These are phyloP conservation scores for Acacia concinna DNA, from an alignment of 331 rosid genomes.

Conservation along the genomic window DNA sequence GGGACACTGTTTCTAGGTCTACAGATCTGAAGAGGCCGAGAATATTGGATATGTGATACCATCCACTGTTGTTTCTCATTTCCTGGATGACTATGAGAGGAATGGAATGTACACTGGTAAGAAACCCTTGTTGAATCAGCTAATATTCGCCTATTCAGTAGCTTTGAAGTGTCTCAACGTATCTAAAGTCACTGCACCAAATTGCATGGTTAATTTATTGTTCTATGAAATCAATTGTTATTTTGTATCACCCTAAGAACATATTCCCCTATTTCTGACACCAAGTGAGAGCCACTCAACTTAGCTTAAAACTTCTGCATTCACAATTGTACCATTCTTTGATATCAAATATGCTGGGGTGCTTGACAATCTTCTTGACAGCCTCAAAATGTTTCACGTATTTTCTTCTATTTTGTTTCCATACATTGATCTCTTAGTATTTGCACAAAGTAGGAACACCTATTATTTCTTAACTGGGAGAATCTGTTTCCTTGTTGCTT, in stretches of 20 bases:
- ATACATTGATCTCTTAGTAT: not conserved
- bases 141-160: constrained; percentile 23
- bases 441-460: not conserved
- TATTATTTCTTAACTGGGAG: not conserved
- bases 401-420: constrained; percentile 22
- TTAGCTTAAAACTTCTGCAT: constrained; percentile 17
- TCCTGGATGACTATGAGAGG: constrained; percentile 83
- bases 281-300: not conserved
- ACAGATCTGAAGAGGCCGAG: constrained; percentile 96
- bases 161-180: constrained; percentile 19
- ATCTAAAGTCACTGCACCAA: constrained; percentile 14
- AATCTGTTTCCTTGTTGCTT: constrained; percentile 9
- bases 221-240: constrained; percentile 9
- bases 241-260: constrained; percentile 21
- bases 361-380: constrained; percentile 26
- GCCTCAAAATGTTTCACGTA: not conserved
- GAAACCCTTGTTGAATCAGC: constrained; percentile 37
- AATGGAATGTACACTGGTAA: constrained; percentile 89
- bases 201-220: constrained; percentile 17
- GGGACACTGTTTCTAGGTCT: constrained; percentile 76
- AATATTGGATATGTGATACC: constrained; percentile 99
- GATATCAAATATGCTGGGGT: constrained; percentile 2
- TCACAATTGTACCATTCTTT: constrained; percentile 3
- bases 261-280: constrained; percentile 1
- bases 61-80: constrained; percentile 91